These are phyloP conservation scores for Allium fistulosum DNA, from an alignment of 106 monocot species.

Conservation along the genomic window DNA sequence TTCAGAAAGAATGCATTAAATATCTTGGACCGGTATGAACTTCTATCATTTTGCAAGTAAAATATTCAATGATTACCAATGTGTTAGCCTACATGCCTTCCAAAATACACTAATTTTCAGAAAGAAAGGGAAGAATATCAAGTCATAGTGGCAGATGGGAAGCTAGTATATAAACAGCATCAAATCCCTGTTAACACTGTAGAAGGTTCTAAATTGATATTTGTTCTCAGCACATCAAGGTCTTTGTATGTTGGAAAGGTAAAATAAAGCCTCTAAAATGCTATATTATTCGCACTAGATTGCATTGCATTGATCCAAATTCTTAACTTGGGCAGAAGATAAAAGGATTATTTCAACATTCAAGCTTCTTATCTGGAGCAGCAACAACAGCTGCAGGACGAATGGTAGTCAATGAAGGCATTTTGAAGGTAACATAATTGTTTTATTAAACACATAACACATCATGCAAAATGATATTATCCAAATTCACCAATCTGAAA, in stretches of 20 bases:
- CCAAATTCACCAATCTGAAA: background rate
- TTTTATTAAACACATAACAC: background rate
- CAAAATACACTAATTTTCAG: constrained; percentile 16
- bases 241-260: constrained; percentile 73
- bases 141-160: constrained; percentile 46
- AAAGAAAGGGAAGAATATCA: constrained; percentile 74
- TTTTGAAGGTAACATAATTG: constrained; percentile 15
- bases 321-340: constrained; percentile 44
- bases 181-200: constrained; percentile 42
- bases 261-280: background rate
- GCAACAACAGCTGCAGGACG: constrained; percentile 77
- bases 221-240: constrained; percentile 73
- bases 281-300: background rate
- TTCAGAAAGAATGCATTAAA: constrained; percentile 53
- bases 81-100: background rate
- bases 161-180: constrained; percentile 45
- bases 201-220: constrained; percentile 79
- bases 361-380: constrained; percentile 79
- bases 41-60: background rate
- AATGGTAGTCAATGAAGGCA: constrained; percentile 51
- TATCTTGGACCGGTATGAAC: constrained; percentile 65
- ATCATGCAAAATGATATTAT: background rate
- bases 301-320: background rate
- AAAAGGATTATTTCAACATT: constrained; percentile 82
- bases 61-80: background rate